Base-by-base conservation (phyloP, 352 stramenopile species). In the Pythium folliculosum region DNA sequence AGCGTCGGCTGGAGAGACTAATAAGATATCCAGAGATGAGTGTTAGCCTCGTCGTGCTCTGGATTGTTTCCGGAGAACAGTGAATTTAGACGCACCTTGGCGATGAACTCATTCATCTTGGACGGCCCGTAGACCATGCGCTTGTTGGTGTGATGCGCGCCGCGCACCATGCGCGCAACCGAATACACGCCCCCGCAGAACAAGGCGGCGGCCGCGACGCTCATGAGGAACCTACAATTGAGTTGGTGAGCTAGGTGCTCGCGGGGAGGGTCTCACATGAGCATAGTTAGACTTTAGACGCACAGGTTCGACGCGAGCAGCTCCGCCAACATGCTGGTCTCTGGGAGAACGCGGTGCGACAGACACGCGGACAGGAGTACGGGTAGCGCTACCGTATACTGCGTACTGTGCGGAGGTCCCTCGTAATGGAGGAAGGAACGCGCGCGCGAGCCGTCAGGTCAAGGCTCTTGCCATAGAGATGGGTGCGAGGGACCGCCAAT, bases 111-210 rank as follows among this genome's bases (percentile, higher is more conserved):
- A 62, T 93, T 93, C 50, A 95, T 71, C 54, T 81, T 68, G 13
- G 87, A 95, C 10, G 75, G 71, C 25, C 80, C 80, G 22, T 75
- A 80, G 19, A 93, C 63, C 49, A 93, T 88, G 64, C 84, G 82
- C 58, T 77, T 80, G 60, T 27, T 63, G 38, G 56, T 63, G 27
- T 47, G 19, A 51, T 48, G 27, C 60, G 68, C n/a, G 49, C 57
- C 23, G 69, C 43, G 62, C 50, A 67, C 52, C 35, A 68, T 50
- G n/a, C 65, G 65, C 30, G 67, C 69, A 5, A 75, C 45, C 37
- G 81, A 52, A 9, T 85, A 54, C 4, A 59, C 64, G 48, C 71
- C 78, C 3, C 69, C 70, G 0, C 77, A 79, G 63, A 83, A 40
- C 44, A 81, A 30, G 0, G 73, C 72, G 0, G 70, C 76, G n/a